Evolutionary conservation across 768 basidiomycete species (phyloP).

Genomic region (Amylocystis lapponica): DNA sequence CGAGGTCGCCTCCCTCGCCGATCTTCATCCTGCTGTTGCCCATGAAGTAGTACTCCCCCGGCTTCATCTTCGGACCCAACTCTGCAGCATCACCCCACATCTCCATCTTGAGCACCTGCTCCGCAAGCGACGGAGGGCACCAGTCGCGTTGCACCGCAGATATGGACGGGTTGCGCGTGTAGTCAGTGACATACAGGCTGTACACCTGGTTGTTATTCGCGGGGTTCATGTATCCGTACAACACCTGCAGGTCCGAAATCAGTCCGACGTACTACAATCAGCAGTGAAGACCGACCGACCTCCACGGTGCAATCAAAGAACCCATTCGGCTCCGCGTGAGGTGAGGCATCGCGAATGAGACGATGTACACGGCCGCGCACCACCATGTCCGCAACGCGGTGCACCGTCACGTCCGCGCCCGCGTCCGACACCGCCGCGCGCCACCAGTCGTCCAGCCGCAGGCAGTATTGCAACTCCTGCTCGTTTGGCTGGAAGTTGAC

Average conservation of each 20-base stretch:
- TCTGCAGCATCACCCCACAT: constrained; percentile 51
- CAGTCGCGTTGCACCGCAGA: constrained; percentile 33
- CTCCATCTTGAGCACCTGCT: constrained; percentile 46
- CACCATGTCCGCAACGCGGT: constrained; percentile 5
- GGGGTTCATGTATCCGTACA: constrained; percentile 41
- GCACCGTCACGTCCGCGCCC: constrained; percentile 2
- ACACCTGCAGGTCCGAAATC: constrained; percentile 32
- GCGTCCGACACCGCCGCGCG: constrained; percentile 8
- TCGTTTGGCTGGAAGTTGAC: constrained; percentile 11
- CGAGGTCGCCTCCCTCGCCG: constrained; percentile 35
- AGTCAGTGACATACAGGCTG: constrained; percentile 61
- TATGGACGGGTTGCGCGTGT: constrained; percentile 40
- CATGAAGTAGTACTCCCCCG: constrained; percentile 47
- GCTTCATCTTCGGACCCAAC: constrained; percentile 37
- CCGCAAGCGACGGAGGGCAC: constrained; percentile 41
- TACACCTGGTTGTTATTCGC: constrained; percentile 33
- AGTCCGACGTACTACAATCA: background rate
- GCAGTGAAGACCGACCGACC: constrained; percentile 38
- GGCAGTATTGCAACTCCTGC: constrained; percentile 17
- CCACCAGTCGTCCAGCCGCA: constrained; percentile 25
- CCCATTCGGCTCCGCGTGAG: constrained; percentile 9
- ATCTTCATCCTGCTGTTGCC: constrained; percentile 44
- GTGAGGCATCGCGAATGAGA: constrained; percentile 18
- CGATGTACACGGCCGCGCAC: constrained; percentile 11
- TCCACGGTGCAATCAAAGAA: constrained; percentile 33